Conservation (phyloP, 2,329 filamentous ascomycete genomes). For the Fusarium miscanthi region DNA sequence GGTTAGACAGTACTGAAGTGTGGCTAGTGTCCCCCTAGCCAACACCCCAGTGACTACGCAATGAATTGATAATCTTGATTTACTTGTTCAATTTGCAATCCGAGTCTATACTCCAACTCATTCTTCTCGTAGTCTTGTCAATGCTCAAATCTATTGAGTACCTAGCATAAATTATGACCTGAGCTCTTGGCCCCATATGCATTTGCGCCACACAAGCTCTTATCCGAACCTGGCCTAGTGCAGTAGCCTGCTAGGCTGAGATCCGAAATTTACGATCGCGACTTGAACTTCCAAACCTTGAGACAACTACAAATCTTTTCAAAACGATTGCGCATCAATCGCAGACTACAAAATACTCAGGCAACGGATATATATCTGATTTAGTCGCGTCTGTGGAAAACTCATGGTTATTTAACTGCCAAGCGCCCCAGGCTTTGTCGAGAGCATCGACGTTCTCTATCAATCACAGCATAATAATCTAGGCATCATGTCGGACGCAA, state of each 20-base stretch:
- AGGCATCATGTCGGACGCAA: conserved; percentile 76
- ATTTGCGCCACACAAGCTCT: conserved; percentile 29
- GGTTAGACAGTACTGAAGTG: conserved; percentile 4
- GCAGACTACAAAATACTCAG: conserved; percentile 37
- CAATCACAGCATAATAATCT: conserved; percentile 44
- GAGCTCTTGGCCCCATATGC: conserved; percentile 24
- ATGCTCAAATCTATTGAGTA: not conserved
- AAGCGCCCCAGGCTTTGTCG: conserved; percentile 52
- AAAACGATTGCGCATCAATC: conserved; percentile 42
- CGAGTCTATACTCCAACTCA: not conserved
- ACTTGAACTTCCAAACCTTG: conserved; percentile 31
- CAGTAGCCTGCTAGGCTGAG: conserved; percentile 40
- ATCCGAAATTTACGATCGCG: conserved; percentile 53
- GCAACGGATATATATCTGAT: conserved; percentile 21
- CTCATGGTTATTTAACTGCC: conserved; percentile 51
- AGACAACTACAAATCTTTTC: conserved; percentile 34
- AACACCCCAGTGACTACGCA: not conserved
- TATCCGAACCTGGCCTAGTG: conserved; percentile 26
- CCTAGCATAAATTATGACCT: not conserved
- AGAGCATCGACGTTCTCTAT: conserved; percentile 51
- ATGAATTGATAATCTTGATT: not conserved
- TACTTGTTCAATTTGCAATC: not conserved
- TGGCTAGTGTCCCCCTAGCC: conserved; percentile 21
- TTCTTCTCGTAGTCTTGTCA: not conserved
- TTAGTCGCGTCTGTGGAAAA: conserved; percentile 36